Evolutionary conservation across 2,329 filamentous ascomycete genomes (phyloP), one percentile per base, ranked within the genome.

Genomic region (Harringtonia aguacate): DNA sequence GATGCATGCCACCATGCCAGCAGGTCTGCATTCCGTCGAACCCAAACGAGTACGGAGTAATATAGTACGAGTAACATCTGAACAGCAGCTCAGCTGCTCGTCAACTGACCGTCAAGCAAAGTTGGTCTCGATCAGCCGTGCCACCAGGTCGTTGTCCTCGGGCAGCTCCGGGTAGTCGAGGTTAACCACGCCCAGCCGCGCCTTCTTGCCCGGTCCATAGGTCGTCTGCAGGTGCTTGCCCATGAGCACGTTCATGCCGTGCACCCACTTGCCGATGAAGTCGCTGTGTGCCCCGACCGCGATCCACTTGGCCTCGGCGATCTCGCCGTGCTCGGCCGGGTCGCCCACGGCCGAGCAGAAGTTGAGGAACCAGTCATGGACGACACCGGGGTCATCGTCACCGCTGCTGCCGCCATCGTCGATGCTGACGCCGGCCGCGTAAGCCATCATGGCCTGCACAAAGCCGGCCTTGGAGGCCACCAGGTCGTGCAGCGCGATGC

Each of bases 301-400:
- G 33, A 70, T 61, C 54, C 64, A 67, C 49, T 68, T 62, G n/a
- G 58, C 53, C 51, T 63, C 58, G 7, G 61, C 61, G 2, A 64
- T 48, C 53, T 63, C 61, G 36, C 61, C 61, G 46, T 60, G 59
- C 49, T 60, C 51, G 44, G 53, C 55, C 14, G 57, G 58, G 22
- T 60, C 60, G 14, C 61, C 66, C 8, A 64, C 68, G 4, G 64
- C 65, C 17, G 61, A 65, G 48, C 60, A 63, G 48, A 70, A 70
- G 46, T 56, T 56, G 46, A 56, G 41, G 41, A 49, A 55, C 55
- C 55, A 56, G 46, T 55, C 50, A 36, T 52, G 46, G n/a, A n/a
- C n/a, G n/a, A n/a, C n/a, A n/a, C n/a, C n/a, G n/a, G n/a, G n/a
- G n/a, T n/a, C n/a, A n/a, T n/a, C n/a, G n/a, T n/a, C n/a, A n/a